Conservation (phyloP, 345 rosid genomes). For the Ailanthus altissimus region DNA sequence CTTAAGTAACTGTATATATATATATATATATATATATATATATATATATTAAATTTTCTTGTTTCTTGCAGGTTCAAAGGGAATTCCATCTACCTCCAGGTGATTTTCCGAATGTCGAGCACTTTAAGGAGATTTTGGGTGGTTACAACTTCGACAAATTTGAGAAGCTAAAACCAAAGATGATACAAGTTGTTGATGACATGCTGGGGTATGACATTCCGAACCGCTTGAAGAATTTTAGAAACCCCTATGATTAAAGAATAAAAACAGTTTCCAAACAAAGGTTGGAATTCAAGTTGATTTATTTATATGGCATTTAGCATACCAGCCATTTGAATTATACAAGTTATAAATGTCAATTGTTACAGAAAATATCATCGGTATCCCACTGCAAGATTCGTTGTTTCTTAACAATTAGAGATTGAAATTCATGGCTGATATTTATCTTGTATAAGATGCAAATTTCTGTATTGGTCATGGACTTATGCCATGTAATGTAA, state of each 20-base stretch:
- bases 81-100: conserved; percentile 86
- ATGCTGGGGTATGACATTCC: conserved; percentile 96
- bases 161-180: conserved; percentile 87
- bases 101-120: conserved; percentile 85
- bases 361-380: background rate
- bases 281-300: too few relatives aligned
- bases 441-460: too few relatives aligned
- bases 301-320: too few relatives aligned
- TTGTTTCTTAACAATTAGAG: too few relatives aligned
- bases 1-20: background rate
- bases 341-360: background rate
- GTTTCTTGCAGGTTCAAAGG: conserved; percentile 66
- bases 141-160: conserved; percentile 86
- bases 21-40: too few relatives aligned
- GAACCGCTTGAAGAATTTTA: conserved; percentile 72
- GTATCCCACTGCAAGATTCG: background rate
- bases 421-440: background rate
- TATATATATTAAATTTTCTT: background rate
- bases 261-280: background rate
- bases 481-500: too few relatives aligned
- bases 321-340: too few relatives aligned
- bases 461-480: too few relatives aligned
- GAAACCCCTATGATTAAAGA: conserved; percentile 71
- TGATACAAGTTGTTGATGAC: conserved; percentile 86
- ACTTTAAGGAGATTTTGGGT: conserved; percentile 66